These are phyloP conservation scores for Rhizophlyctis rosea DNA, from an alignment of 192 early-diverging fungal species.

Conservation along the genomic window DNA sequence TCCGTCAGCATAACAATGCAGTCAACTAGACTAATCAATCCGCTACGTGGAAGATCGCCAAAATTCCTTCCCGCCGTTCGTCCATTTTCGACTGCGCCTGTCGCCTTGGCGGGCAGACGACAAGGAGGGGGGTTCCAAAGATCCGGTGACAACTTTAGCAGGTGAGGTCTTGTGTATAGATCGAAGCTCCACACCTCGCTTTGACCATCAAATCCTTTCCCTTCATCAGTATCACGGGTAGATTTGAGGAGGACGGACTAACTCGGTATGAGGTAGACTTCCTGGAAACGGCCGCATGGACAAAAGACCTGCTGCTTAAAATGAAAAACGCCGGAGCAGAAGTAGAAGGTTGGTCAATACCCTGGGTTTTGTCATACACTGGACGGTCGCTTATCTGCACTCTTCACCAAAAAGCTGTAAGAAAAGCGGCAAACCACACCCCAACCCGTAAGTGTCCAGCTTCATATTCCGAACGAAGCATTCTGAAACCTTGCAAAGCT, in stretches of 20 bases:
- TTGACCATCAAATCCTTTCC: too few species aligned
- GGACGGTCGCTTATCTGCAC: background rate
- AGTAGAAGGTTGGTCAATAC: background rate
- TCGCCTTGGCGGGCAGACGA: too few species aligned
- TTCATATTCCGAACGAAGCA: background rate
- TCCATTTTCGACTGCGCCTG: too few species aligned
- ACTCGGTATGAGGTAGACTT: conserved; percentile 43
- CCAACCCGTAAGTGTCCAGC: background rate
- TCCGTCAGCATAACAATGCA: too few species aligned
- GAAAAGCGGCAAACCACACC: background rate
- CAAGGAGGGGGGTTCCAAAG: too few species aligned
- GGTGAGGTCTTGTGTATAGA: too few species aligned
- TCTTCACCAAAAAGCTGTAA: background rate
- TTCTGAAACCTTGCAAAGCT: background rate
- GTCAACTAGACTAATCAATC: too few species aligned
- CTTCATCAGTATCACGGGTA: conserved; percentile 11
- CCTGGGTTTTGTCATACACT: too few species aligned
- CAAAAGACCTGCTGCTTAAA: conserved; percentile 32
- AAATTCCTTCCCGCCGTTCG: too few species aligned
- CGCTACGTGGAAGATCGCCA: too few species aligned
- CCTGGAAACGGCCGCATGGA: conserved; percentile 41
- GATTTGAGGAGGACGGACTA: conserved; percentile 26
- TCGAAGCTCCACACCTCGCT: too few species aligned
- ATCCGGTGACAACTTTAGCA: too few species aligned
- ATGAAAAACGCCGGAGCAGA: conserved; percentile 28